Evolutionary conservation across 257 asterid genomes (phyloP), one percentile per base, ranked within the genome.

Genomic region (Solanum infundibuliforme): DNA sequence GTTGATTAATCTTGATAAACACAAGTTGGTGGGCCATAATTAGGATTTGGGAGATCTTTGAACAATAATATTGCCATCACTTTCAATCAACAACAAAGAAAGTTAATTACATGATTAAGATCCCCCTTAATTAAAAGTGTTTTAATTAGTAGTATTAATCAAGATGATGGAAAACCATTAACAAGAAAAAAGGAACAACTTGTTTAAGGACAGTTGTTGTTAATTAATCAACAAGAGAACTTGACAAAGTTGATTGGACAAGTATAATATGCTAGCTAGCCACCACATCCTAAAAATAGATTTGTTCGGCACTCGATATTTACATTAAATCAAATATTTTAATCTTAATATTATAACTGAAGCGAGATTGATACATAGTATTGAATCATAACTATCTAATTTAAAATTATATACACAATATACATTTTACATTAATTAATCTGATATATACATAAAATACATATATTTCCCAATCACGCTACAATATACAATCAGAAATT

Each of bases 21-120:
- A 91, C 93, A 91, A 89, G 87, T 52, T 88, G 79, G 92, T 84
- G 92, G 98, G 96, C 84, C 95, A 88, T 35, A 29, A 27, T 69
- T n/a, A 60, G 29, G 98, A 95, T 95, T 93, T 77, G 94, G 96
- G 93, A 88, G 89, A 95, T 95, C 98, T 91, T 88, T 91, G 88
- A 87, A 35, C 87, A 94, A 94, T 94, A 91, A 94, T 91, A 88
- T 91, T 35, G 89, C 87, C 89, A 93, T 93, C 94, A 93, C 93
- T 93, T 71, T 93, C 98, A 94, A 93, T 95, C 95, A 96, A 93
- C 89, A 91, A 93, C 89, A 88, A 94, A 90, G 86, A 89, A 92
- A 89, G 35, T 25, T 79, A 25, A 79, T 41, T 14, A 25, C 91
- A 94, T 93, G 93, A 94, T 94, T 93, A 90, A 88, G 90, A 92